Base-by-base conservation (phyloP, 805 yeast genomes). In the Kazachstania kunashirensis region DNA sequence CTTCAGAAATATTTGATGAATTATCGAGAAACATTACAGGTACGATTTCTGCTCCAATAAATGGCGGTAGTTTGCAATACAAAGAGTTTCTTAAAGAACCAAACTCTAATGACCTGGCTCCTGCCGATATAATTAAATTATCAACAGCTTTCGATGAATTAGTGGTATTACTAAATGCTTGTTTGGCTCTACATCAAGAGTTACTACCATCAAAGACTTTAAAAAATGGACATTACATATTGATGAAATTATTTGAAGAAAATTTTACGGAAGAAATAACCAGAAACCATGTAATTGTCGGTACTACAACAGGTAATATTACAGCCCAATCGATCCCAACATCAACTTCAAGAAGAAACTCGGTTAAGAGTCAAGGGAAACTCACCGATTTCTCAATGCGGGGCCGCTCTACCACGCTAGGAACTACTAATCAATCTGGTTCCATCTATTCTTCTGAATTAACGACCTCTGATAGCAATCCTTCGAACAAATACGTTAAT, bases 21-120 rank as follows among this genome's bases (percentile, higher is more conserved):
- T 61, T 82, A 42, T 77, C 88, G 5, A 67, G 89, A 57, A 75
- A 75, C 49, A 62, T 79, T 38, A 72, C 84, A 3, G 95, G 95
- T 29, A 83, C 95, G 0, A 88, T 86, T 37, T 94, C 84, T 54
- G 76, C 95, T 0, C 95, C 95, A 3, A 89, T 85, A 5, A 85
- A 85, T 54, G 96, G 96, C 24, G 96, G 96, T 40, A 83, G 85
- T 44, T 83, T 84, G 2, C 85, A 81, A 53, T 85, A 82, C 59
- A 68, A 88, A 38, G 71, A 71, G 2, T 84, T 85, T 53, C 73
- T 82, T 52, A 58, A 56, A 25, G 29, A 27, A 4, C 41, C 49
- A 1, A 29, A 33, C 2, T 69, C 67, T 33, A 59, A 56, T 6
- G 49, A 53, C 18, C 48, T 49, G 19, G 48, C 52, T 9, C 48